Conservation (phyloP, 495 filamentous ascomycete genomes). For the Xylaria scruposa region DNA sequence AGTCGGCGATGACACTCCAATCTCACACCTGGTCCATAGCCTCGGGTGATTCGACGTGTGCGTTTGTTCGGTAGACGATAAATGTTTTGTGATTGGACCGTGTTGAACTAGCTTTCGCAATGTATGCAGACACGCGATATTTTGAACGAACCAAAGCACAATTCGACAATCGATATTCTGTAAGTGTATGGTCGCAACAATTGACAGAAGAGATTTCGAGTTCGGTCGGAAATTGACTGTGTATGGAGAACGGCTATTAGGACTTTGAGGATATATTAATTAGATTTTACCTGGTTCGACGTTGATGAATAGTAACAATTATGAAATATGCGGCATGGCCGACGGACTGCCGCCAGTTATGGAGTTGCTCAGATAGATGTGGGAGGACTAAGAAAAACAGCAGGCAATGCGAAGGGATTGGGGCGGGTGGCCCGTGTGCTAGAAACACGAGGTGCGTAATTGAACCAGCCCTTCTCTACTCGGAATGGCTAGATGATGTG, state of each 20-base stretch:
- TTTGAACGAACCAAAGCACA: background rate
- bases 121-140: constrained; percentile 4
- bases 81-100: background rate
- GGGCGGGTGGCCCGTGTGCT: constrained; percentile 16
- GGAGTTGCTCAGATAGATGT: background rate
- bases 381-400: constrained; percentile 16
- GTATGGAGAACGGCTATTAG: constrained; percentile 11
- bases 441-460: constrained; percentile 12
- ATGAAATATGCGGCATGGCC: constrained; percentile 5
- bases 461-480: constrained; percentile 7
- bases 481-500: constrained; percentile 1
- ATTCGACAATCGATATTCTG: constrained; percentile 1
- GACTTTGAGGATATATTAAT: constrained; percentile 2
- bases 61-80: background rate
- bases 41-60: constrained; percentile 13
- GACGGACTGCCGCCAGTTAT: constrained; percentile 13
- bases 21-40: constrained; percentile 31
- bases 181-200: background rate
- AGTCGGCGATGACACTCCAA: constrained; percentile 18
- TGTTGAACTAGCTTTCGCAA: background rate
- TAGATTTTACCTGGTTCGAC: background rate
- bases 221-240: background rate
- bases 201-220: background rate
- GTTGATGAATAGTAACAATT: constrained; percentile 8
- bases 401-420: background rate